Evolutionary conservation across 2,329 filamentous ascomycete genomes (phyloP).

Genomic region (Claviceps arundinis): DNA sequence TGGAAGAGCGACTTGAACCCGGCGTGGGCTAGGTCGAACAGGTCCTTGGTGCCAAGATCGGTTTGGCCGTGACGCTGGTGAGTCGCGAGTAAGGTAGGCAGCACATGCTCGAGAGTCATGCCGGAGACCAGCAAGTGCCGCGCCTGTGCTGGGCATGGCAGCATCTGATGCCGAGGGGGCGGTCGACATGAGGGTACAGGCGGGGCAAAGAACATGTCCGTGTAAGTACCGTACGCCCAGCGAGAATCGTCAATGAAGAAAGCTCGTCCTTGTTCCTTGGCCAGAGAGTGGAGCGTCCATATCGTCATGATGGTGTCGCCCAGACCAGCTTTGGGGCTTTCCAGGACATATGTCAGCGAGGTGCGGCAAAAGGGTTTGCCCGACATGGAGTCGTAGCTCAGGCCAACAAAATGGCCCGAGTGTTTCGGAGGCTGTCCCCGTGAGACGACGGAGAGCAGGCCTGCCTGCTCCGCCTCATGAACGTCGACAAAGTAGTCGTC

Average conservation of each 20-base stretch:
- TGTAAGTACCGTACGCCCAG: constrained; percentile 71
- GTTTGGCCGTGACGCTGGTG: constrained; percentile 15
- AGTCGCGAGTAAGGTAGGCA: constrained; percentile 39
- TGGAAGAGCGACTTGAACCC: constrained; percentile 66
- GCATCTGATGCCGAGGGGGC: constrained; percentile 60
- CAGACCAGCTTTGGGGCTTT: constrained; percentile 59
- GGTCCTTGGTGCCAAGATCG: constrained; percentile 27
- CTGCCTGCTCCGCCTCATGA: constrained; percentile 51
- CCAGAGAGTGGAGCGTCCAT: constrained; percentile 75
- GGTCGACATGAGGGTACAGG: constrained; percentile 53
- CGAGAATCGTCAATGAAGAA: constrained; percentile 79
- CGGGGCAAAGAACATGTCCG: constrained; percentile 55
- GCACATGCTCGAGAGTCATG: constrained; percentile 50
- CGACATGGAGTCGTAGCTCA: constrained; percentile 28
- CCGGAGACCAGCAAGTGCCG: constrained; percentile 62
- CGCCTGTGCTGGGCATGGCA: constrained; percentile 67
- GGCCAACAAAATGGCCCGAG: constrained; percentile 33
- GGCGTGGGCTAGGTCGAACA: constrained; percentile 53
- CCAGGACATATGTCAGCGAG: constrained; percentile 67
- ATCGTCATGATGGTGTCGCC: constrained; percentile 65
- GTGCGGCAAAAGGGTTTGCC: constrained; percentile 48
- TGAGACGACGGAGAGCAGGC: constrained; percentile 38
- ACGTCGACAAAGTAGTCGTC: constrained; percentile 66
- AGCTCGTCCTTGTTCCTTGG: constrained; percentile 55
- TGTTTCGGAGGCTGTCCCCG: constrained; percentile 26